phyloP scores from a whole-genome alignment of 148 eudicot species.

The Camellia granthamiana region DNA sequence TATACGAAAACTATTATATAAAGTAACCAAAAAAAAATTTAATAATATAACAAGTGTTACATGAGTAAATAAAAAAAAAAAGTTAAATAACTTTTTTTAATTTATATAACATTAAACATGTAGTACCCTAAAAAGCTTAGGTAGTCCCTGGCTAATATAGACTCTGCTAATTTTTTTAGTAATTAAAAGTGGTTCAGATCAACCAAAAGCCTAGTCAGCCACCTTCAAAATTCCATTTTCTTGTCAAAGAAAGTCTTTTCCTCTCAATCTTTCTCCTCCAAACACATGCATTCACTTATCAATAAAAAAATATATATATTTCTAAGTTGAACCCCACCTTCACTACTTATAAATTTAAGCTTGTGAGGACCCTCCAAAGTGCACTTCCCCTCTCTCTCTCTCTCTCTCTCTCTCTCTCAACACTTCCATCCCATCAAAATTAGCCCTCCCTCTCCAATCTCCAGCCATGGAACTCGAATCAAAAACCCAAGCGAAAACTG shows the following conservation, averaged over 20 bases:
- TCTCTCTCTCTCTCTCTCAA: background rate
- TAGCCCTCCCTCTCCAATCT: background rate
- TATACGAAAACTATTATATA: background rate
- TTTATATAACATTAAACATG: too few species aligned
- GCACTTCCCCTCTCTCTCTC: background rate
- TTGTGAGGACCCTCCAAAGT: background rate
- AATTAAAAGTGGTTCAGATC: background rate
- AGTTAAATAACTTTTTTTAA: too few species aligned
- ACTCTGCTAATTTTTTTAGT: background rate
- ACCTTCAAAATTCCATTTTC: conserved; percentile 9
- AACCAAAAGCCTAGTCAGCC: conserved; percentile 12
- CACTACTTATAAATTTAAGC: background rate
- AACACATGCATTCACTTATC: background rate
- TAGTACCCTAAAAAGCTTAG: too few species aligned
- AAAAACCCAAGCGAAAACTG: background rate
- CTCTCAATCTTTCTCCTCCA: background rate
- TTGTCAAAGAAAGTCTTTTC: conserved; percentile 10
- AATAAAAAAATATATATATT: background rate
- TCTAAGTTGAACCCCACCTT: background rate
- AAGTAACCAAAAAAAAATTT: too few species aligned
- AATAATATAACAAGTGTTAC: too few species aligned
- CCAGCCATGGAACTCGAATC: conserved; percentile 15
- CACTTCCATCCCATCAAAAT: background rate
- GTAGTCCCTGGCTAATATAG: too few species aligned
- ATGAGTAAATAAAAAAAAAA: too few species aligned